phyloP scores from a whole-genome alignment of 495 filamentous ascomycete species.

The Aspergillus avenaceus region DNA sequence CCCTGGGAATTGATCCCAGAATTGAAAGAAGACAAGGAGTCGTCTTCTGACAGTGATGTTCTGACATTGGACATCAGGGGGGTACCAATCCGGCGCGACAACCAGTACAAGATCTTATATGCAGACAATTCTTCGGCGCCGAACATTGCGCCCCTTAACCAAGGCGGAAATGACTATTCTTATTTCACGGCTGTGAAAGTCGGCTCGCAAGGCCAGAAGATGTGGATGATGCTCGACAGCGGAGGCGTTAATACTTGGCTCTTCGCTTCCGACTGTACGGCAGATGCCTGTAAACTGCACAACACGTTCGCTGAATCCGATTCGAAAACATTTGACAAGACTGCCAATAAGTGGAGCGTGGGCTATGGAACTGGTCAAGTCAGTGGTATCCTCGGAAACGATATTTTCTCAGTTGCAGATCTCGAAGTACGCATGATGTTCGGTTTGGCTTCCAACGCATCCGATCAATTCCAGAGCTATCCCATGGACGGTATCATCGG shows the following conservation, averaged over 20 bases:
- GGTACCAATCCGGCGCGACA: slow-evolving; percentile 33
- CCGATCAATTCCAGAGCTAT: slow-evolving; percentile 65
- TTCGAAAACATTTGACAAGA: slow-evolving; percentile 52
- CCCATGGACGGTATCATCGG: slow-evolving; percentile 87
- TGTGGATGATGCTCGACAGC: slow-evolving; percentile 76
- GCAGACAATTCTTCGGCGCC: slow-evolving; percentile 48
- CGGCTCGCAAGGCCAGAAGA: slow-evolving; percentile 57
- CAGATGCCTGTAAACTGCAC: slow-evolving; percentile 58
- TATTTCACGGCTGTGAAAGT: slow-evolving; percentile 70
- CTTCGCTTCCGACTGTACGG: slow-evolving; percentile 61
- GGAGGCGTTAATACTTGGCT: slow-evolving; percentile 78
- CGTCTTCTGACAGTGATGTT: slow-evolving; percentile 6
- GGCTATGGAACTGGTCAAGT: slow-evolving; percentile 71
- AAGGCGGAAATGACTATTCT: slow-evolving; percentile 72
- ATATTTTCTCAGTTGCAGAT: slow-evolving; percentile 61
- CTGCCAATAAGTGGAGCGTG: slow-evolving; percentile 51
- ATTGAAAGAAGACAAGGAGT: slow-evolving; percentile 13
- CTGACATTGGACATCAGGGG: slow-evolving; percentile 31
- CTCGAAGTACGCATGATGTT: slow-evolving; percentile 59
- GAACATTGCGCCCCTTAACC: slow-evolving; percentile 61
- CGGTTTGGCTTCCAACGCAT: slow-evolving; percentile 63
- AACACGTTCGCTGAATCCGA: slow-evolving; percentile 58
- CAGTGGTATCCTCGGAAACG: slow-evolving; percentile 56
- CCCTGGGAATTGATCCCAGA: slow-evolving; percentile 22
- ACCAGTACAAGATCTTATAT: slow-evolving; percentile 54